Evolutionary conservation across 1,284 basidiomycete species (phyloP).

Genomic region (Peniophora sp.): DNA sequence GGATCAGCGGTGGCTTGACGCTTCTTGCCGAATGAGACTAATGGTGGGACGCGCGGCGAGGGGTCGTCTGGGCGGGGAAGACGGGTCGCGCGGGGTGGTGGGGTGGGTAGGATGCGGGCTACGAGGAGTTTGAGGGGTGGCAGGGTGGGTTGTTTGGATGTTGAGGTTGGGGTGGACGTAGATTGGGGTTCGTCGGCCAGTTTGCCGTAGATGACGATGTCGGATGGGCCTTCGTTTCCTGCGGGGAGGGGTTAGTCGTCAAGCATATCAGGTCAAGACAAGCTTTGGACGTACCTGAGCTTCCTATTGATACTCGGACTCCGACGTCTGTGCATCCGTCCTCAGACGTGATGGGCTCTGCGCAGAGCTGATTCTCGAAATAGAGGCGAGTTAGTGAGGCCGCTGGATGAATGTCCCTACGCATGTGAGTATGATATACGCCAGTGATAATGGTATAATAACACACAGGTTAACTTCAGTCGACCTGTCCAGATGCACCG

Average conservation of each 20-base stretch:
- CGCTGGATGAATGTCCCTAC: constrained; percentile 64
- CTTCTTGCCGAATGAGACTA: constrained; percentile 18
- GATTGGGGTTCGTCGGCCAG: constrained; percentile 9
- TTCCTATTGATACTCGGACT: constrained; percentile 61
- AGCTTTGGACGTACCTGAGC: constrained; percentile 38
- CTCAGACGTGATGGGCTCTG: constrained; percentile 33
- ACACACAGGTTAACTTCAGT: constrained; percentile 58
- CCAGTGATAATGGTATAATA: background rate
- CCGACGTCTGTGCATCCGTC: constrained; percentile 37
- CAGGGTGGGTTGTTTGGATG: constrained; percentile 10
- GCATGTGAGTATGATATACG: background rate
- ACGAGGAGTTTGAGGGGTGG: constrained; percentile 39
- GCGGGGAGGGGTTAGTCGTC: background rate
- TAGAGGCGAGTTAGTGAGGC: constrained; percentile 54
- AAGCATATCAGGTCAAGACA: background rate
- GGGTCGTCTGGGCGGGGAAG: constrained; percentile 70
- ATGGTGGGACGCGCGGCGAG: constrained; percentile 58
- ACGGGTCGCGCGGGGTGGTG: constrained; percentile 28
- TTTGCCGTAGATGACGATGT: constrained; percentile 63
- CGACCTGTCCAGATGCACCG: constrained; percentile 52
- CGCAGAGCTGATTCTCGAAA: constrained; percentile 64
- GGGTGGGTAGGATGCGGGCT: constrained; percentile 44
- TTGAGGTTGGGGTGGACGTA: constrained; percentile 8
- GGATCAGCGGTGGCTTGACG: constrained; percentile 13
- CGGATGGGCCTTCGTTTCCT: constrained; percentile 28